Conservation (phyloP, 2,329 filamentous ascomycete genomes). For the Talaromyces marneffei region DNA sequence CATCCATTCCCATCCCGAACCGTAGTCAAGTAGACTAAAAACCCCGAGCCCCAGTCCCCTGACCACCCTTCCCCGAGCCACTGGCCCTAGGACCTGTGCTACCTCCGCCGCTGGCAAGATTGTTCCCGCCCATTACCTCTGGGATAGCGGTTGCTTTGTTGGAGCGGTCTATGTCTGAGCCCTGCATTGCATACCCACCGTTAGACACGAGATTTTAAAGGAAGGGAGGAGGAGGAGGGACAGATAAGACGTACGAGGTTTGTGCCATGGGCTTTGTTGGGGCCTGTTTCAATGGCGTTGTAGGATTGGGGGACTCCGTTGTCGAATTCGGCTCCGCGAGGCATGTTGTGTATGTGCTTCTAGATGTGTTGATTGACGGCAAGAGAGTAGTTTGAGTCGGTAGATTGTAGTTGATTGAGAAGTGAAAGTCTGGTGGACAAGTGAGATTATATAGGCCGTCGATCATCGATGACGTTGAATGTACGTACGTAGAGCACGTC, state of each 20-base stretch:
- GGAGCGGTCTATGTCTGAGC: constrained; percentile 25
- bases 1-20: neutral
- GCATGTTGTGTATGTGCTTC: constrained; percentile 26
- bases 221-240: neutral
- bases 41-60: constrained; percentile 23
- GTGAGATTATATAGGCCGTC: neutral
- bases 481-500: constrained; percentile 11
- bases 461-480: constrained; percentile 10
- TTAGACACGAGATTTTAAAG: neutral
- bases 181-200: neutral
- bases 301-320: constrained; percentile 34
- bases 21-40: too few species aligned
- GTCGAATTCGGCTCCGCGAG: constrained; percentile 38
- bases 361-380: neutral
- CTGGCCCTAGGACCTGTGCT: constrained; percentile 20
- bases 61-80: constrained; percentile 34
- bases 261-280: constrained; percentile 32
- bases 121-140: constrained; percentile 26
- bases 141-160: constrained; percentile 32
- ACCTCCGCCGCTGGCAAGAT: constrained; percentile 21
- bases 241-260: constrained; percentile 19
- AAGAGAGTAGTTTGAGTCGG: neutral
- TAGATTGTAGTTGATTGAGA: neutral
- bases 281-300: constrained; percentile 31
- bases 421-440: neutral